Base-by-base conservation (phyloP, 495 filamentous ascomycete genomes). In the Chlorociboria aeruginascens region DNA sequence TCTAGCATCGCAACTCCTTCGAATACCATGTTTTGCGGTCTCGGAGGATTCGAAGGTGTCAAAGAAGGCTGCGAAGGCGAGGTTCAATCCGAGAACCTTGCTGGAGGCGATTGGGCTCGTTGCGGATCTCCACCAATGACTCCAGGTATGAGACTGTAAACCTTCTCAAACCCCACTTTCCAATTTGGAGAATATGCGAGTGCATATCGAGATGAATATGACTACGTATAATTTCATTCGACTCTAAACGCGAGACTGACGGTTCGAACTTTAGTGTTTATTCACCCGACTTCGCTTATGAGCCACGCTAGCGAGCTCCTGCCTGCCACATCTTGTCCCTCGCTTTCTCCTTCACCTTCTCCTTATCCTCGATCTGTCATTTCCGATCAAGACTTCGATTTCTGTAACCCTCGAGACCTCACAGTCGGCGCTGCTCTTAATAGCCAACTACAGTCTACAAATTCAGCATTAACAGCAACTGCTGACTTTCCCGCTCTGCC, bases 321-420 rank as follows among this genome's bases (percentile, higher is more conserved):
- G 52, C 85, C 86, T 54, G 72, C 66, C 31, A 54, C 52, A 40
- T 76, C 76, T n/a, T 95, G 87, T 70, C 86, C 89, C 54, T 95
- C 90, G 32, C 79, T 96, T 9, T 85, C 83, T 0, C 83, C 83
- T 0, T 82, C 79, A 10, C 83, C 90, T 20, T 85, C 88, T 13
- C 87, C 87, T 36, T 81, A 86, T 56, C 85, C 86, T 28, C 77
- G 77, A 43, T 82, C 82, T 1, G 65, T 79, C 47, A 69, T 79
- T 43, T 76, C 78, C 2, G 81, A 85, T 34, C 71, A 79, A 40
- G 85, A 88, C 58, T 63, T 81, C 53, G 79, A 88, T 65, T 95
- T 95, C 58, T 97, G 92, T 66, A 88, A 98, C 58, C 92, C 92
- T 17, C 84, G 89, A 50, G 85, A 94, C 57, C 71, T 98, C 40